phyloP scores from a whole-genome alignment of 2,329 filamentous ascomycete species.

The Beauveria australis region DNA sequence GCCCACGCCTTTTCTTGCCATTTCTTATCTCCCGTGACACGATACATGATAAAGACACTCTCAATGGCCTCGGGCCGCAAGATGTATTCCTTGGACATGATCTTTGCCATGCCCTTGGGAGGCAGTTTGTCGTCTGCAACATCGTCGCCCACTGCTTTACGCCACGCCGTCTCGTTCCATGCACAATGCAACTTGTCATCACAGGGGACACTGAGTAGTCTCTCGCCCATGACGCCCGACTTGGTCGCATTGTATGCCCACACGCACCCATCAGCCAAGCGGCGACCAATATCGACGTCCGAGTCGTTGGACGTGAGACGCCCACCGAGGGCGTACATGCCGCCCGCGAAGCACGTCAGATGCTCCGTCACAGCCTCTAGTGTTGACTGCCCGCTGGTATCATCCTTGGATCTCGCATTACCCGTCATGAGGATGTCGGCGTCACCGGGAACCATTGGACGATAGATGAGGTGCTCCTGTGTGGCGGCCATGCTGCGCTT shows the following conservation, averaged over 20 bases:
- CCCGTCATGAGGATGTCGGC: constrained; percentile 58
- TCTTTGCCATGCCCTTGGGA: constrained; percentile 53
- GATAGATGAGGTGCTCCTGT: constrained; percentile 57
- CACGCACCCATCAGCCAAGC: constrained; percentile 45
- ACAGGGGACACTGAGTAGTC: constrained; percentile 35
- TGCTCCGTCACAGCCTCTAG: constrained; percentile 42
- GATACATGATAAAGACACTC: constrained; percentile 46
- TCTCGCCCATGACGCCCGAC: constrained; percentile 48
- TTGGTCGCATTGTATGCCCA: constrained; percentile 48
- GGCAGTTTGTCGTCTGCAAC: constrained; percentile 24
- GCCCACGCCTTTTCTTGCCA: constrained; percentile 43
- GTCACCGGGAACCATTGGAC: constrained; percentile 54
- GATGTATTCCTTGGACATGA: constrained; percentile 43
- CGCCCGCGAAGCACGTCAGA: constrained; percentile 56
- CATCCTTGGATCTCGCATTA: constrained; percentile 16
- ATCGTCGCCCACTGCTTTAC: constrained; percentile 16
- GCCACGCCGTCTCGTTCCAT: constrained; percentile 25
- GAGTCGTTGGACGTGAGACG: constrained; percentile 41
- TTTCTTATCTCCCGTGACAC: constrained; percentile 38
- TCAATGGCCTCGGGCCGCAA: constrained; percentile 45
- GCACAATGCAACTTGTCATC: constrained; percentile 16
- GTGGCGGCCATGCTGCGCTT: constrained; percentile 49
- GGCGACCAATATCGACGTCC: constrained; percentile 38
- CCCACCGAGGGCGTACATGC: constrained; percentile 55
- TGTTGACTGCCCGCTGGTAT: constrained; percentile 20